Conservation (phyloP, 2,329 filamentous ascomycete species). For the Fusarium albosuccineum region DNA sequence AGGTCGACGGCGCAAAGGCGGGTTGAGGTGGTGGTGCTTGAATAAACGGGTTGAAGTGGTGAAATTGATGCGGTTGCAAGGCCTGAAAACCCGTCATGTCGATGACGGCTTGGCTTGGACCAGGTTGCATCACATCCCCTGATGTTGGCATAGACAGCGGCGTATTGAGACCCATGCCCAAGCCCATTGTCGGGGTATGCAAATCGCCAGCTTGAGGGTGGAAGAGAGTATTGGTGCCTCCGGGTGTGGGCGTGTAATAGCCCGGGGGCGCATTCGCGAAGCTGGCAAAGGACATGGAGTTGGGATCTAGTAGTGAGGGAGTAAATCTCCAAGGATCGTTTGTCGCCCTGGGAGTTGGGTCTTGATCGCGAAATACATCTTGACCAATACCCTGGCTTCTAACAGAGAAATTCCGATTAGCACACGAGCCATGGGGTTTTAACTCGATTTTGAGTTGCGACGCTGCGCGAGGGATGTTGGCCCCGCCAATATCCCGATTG, state of each 20-base stretch:
- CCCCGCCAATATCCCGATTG: background rate
- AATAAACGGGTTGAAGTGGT: conserved; percentile 79
- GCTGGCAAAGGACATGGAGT: conserved; percentile 81
- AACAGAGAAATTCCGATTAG: conserved; percentile 26
- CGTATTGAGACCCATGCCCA: conserved; percentile 83
- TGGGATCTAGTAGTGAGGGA: conserved; percentile 88
- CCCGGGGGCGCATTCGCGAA: conserved; percentile 85
- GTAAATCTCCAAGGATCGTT: conserved; percentile 90
- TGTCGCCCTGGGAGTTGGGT: conserved; percentile 83
- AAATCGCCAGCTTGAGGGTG: conserved; percentile 88
- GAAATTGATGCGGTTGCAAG: conserved; percentile 70
- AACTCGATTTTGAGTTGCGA: background rate
- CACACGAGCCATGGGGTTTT: background rate
- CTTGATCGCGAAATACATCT: conserved; percentile 72
- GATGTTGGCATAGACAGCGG: conserved; percentile 84
- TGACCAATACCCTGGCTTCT: conserved; percentile 44
- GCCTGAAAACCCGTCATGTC: conserved; percentile 78
- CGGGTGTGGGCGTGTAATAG: conserved; percentile 90
- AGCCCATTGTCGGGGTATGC: conserved; percentile 81
- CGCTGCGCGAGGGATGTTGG: background rate
- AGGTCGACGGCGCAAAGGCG: conserved; percentile 81
- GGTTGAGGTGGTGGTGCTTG: conserved; percentile 68
- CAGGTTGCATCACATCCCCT: conserved; percentile 72
- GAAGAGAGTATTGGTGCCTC: conserved; percentile 83
- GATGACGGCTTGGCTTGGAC: conserved; percentile 63